phyloP scores from a whole-genome alignment of 2,329 filamentous ascomycete species.

The Neofusicoccum ribis region DNA sequence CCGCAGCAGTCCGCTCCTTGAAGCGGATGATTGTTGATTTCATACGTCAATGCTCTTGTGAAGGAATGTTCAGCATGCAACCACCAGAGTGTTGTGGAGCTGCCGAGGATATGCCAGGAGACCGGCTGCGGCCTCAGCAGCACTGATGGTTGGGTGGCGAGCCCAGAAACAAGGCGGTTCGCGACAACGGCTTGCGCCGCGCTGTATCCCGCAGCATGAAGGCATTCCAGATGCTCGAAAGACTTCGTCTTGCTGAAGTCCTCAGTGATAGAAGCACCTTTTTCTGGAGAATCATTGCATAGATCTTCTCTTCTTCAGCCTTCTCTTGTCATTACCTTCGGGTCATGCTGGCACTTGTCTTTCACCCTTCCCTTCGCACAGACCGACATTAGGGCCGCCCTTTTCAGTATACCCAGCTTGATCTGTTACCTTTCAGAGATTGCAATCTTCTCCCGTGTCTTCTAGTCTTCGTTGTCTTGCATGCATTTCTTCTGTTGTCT shows the following conservation, averaged over 20 bases:
- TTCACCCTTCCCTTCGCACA: slow-evolving; percentile 7
- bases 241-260: slow-evolving; percentile 8
- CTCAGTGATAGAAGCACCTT: not conserved
- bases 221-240: not conserved
- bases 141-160: not conserved
- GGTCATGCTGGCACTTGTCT: not conserved
- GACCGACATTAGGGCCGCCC: slow-evolving; percentile 2
- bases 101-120: not conserved
- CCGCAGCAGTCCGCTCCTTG: slow-evolving; percentile 2
- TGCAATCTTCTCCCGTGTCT: slow-evolving; percentile 5
- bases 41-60: not conserved
- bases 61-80: not conserved
- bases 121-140: not conserved
- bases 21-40: not conserved
- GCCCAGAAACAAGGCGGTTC: not conserved
- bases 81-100: not conserved
- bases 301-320: slow-evolving; percentile 5
- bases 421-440: slow-evolving; percentile 16
- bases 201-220: not conserved
- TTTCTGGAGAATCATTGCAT: slow-evolving; percentile 15
- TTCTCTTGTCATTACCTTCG: not conserved
- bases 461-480: not conserved
- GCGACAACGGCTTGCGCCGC: not conserved
- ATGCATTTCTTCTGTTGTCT: not conserved
- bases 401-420: slow-evolving; percentile 19